Percentiles rank a stretch among this genome's conserved stretches.
These are phyloP conservation scores for Arthrobotrys conoides DNA, from an alignment of 2,329 filamentous ascomycete genomes.

Conservation along the genomic window DNA sequence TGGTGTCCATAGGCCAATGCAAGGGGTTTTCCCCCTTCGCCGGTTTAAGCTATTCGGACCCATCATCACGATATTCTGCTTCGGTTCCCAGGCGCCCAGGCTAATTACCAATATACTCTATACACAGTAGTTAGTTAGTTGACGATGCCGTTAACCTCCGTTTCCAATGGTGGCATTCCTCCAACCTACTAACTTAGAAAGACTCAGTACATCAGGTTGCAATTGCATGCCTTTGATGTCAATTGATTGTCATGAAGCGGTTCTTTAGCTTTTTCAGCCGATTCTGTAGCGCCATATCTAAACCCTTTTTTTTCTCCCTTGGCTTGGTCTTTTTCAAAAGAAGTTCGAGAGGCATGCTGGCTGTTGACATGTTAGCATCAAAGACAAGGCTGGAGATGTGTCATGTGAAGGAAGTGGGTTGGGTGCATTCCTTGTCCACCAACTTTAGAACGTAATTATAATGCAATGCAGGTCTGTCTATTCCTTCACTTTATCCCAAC, in stretches of 20 bases:
- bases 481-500: conserved; percentile 2
- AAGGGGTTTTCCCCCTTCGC: conserved; percentile 45
- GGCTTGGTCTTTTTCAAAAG: too few species aligned
- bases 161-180: conserved; percentile 32
- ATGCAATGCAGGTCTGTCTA: conserved; percentile 3
- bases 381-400: conserved; percentile 16
- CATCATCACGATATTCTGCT: conserved; percentile 24
- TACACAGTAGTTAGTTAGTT: not conserved
- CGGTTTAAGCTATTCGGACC: conserved; percentile 36
- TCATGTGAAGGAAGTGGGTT: conserved; percentile 28
- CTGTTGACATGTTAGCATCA: too few species aligned
- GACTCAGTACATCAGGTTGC: conserved; percentile 2
- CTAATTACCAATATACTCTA: not conserved
- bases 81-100: conserved; percentile 24
- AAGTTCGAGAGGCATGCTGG: conserved; percentile 2
- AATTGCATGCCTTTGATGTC: not conserved
- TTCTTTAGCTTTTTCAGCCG: conserved; percentile 1
- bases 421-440: conserved; percentile 13
- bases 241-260: not conserved
- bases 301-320: too few species aligned
- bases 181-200: not conserved
- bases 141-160: conserved; percentile 41
- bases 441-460: too few species aligned
- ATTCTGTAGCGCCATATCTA: conserved; percentile 29
- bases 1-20: conserved; percentile 30